Evolutionary conservation across 768 basidiomycete genomes (phyloP).

Genomic region (Dendrothele bispora): DNA sequence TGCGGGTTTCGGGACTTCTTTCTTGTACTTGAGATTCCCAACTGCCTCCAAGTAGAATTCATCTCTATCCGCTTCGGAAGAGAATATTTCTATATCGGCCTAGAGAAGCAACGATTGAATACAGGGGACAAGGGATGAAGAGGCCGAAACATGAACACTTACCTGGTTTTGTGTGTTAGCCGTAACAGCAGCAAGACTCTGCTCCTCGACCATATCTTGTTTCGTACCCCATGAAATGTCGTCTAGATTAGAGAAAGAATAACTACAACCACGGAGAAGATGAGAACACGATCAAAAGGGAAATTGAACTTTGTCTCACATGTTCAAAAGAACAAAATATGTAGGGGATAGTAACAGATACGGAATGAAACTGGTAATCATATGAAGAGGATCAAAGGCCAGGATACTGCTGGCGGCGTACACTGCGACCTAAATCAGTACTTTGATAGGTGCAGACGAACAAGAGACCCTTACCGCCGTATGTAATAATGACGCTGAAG

Average conservation of each 20-base stretch:
- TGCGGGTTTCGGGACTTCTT: slow-evolving; percentile 31
- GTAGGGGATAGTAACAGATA: slow-evolving; percentile 86
- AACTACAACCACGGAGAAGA: slow-evolving; percentile 46
- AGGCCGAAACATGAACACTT: too few relatives aligned
- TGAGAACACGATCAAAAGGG: slow-evolving; percentile 13
- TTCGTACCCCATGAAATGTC: slow-evolving; percentile 98
- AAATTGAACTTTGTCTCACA: slow-evolving; percentile 44
- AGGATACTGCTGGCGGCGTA: slow-evolving; percentile 78
- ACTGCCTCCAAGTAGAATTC: slow-evolving; percentile 84
- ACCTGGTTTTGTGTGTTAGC: slow-evolving; percentile 82
- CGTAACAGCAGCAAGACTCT: slow-evolving; percentile 81
- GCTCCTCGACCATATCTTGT: slow-evolving; percentile 70
- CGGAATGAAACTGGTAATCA: slow-evolving; percentile 87
- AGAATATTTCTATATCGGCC: slow-evolving; percentile 83
- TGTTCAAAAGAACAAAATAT: slow-evolving; percentile 74
- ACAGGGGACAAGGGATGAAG: too few relatives aligned
- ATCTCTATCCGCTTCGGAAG: slow-evolving; percentile 80
- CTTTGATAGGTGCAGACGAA: not conserved
- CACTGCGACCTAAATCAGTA: slow-evolving; percentile 36
- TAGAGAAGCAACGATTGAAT: too few relatives aligned
- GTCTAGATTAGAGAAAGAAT: slow-evolving; percentile 84
- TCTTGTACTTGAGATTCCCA: slow-evolving; percentile 62
- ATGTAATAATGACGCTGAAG: slow-evolving; percentile 84
- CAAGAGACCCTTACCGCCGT: slow-evolving; percentile 56
- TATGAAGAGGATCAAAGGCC: slow-evolving; percentile 95